Percentiles rank a stretch among this genome's conserved stretches.
Conservation (phyloP, 1,139 yeast genomes). For the Cylindricascospora bacillispora region DNA sequence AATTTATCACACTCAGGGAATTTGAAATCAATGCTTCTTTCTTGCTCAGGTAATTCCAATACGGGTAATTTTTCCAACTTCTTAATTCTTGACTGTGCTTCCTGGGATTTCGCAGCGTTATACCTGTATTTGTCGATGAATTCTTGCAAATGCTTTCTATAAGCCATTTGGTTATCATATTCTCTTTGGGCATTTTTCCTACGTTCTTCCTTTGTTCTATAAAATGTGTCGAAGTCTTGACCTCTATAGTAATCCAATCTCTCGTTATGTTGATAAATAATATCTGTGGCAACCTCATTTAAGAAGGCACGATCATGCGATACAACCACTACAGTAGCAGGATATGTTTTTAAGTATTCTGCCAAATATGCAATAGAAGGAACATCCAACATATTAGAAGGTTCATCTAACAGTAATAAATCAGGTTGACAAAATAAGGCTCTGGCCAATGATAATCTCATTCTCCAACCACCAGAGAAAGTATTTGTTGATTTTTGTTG, state of each 20-base stretch:
- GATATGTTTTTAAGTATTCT: slow-evolving; percentile 75
- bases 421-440: slow-evolving; percentile 97
- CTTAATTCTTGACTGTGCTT: slow-evolving; percentile 95
- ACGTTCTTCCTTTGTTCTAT: slow-evolving; percentile 90
- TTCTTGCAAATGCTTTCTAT: slow-evolving; percentile 81
- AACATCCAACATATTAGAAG: slow-evolving; percentile 99
- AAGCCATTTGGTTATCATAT: slow-evolving; percentile 94
- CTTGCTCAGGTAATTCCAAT: slow-evolving; percentile 91
- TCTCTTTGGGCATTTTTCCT: slow-evolving; percentile 87
- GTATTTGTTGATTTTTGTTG: slow-evolving; percentile 75
- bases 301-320: slow-evolving; percentile 96
- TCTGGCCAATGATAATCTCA: slow-evolving; percentile 96
- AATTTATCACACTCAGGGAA: slow-evolving; percentile 92
- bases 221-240: slow-evolving; percentile 83
- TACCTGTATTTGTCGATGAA: slow-evolving; percentile 94
- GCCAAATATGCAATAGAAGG: slow-evolving; percentile 94
- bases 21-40: slow-evolving; percentile 67
- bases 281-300: slow-evolving; percentile 96
- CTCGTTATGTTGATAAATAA: slow-evolving; percentile 94
- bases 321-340: slow-evolving; percentile 85
- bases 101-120: slow-evolving; percentile 94
- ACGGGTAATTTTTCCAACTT: slow-evolving; percentile 88
- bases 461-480: slow-evolving; percentile 99
- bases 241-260: slow-evolving; percentile 93
- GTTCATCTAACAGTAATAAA: slow-evolving; percentile 84